Conservation (phyloP, 345 rosid genomes). For the Leavenworthia alabamica region DNA sequence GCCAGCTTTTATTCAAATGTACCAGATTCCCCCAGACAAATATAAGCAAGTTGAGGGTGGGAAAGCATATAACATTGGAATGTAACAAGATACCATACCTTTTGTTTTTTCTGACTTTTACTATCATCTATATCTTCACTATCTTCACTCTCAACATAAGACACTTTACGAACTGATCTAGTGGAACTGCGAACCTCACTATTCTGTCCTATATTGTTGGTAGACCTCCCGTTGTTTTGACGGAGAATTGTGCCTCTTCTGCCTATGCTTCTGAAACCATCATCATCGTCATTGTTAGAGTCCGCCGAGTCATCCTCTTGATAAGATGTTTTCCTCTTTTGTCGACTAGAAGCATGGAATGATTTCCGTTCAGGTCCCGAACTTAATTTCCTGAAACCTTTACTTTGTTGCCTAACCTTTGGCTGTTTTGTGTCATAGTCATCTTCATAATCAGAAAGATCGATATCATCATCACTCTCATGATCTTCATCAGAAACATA, state of each 20-base stretch:
- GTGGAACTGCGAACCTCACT: slow-evolving; percentile 83
- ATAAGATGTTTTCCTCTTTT: slow-evolving; percentile 55
- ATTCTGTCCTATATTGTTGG: slow-evolving; percentile 42
- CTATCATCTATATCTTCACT: slow-evolving; percentile 90
- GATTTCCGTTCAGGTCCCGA: slow-evolving; percentile 47
- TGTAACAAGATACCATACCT: slow-evolving; percentile 42
- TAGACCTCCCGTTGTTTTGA: slow-evolving; percentile 52
- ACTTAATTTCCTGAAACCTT: slow-evolving; percentile 47
- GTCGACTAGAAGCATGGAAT: slow-evolving; percentile 40
- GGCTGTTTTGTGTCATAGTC: slow-evolving; percentile 52
- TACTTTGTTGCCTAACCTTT: slow-evolving; percentile 53
- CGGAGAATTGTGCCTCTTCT: slow-evolving; percentile 59
- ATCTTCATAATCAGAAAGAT: slow-evolving; percentile 67
- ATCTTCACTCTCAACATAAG: slow-evolving; percentile 98
- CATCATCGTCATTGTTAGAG: slow-evolving; percentile 55
- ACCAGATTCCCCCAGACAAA: neutral
- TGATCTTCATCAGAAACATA: slow-evolving; percentile 68
- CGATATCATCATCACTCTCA: slow-evolving; percentile 58
- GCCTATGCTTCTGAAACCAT: slow-evolving; percentile 49
- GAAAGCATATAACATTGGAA: slow-evolving; percentile 4
- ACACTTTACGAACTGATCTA: slow-evolving; percentile 89
- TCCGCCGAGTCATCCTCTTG: slow-evolving; percentile 72
- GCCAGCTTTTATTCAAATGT: neutral
- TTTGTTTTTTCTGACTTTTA: slow-evolving; percentile 62
- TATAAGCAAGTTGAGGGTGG: neutral